These are phyloP conservation scores for Fusarium napiforme DNA, from an alignment of 2,329 filamentous ascomycete species.

Conservation along the genomic window DNA sequence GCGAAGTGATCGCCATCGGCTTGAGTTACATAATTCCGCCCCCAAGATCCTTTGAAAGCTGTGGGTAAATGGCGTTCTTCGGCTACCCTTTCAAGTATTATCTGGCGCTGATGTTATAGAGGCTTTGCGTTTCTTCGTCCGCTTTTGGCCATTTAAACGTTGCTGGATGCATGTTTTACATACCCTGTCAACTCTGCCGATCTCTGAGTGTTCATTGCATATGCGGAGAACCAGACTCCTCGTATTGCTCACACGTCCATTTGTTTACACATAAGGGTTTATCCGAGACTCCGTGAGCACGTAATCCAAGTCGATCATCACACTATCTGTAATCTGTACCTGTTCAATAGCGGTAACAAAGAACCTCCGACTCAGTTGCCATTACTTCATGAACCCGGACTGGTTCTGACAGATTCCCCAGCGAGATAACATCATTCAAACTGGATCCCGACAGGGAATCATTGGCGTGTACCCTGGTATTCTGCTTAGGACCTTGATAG, in stretches of 20 bases:
- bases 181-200: not conserved
- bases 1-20: not conserved
- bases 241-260: too few relatives aligned
- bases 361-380: not conserved
- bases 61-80: not conserved
- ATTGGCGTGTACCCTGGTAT: not conserved
- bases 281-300: not conserved
- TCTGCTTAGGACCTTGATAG: not conserved
- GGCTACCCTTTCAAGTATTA: not conserved
- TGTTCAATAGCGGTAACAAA: not conserved
- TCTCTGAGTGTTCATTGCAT: not conserved
- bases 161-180: not conserved
- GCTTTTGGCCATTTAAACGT: not conserved
- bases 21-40: not conserved
- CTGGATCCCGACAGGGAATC: not conserved
- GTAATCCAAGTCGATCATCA: not conserved
- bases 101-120: not conserved
- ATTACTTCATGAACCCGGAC: not conserved
- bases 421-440: not conserved
- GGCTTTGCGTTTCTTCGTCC: rapidly evolving
- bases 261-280: not conserved
- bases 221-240: too few relatives aligned
- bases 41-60: not conserved
- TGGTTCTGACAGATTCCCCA: not conserved
- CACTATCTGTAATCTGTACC: not conserved